Base-by-base conservation (phyloP, 441 rosid genomes). In the Croton laevigatus region DNA sequence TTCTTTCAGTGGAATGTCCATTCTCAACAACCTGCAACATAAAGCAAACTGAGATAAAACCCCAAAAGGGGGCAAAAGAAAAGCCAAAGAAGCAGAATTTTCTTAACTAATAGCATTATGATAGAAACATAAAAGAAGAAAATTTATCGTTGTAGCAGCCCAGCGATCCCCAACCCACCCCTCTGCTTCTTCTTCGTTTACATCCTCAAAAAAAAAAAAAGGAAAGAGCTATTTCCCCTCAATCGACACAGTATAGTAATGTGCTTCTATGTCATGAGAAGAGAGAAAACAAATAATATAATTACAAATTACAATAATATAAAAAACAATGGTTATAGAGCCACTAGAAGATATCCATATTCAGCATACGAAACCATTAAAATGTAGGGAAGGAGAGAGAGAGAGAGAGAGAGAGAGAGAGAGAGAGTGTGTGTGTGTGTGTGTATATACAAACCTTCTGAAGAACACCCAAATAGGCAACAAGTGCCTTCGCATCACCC, bases 401-500 rank as follows among this genome's bases (percentile, higher is more conserved):
- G n/a, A n/a, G n/a, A n/a, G n/a, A n/a, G n/a, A n/a, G n/a, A n/a
- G n/a, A n/a, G n/a, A n/a, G n/a, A n/a, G n/a, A n/a, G n/a, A n/a
- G n/a, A n/a, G n/a, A n/a, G n/a, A n/a, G n/a, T n/a, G n/a, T n/a
- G n/a, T n/a, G n/a, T n/a, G n/a, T n/a, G n/a, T n/a, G n/a, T n/a
- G n/a, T n/a, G n/a, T n/a, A n/a, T n/a, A n/a, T n/a, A n/a, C 38
- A 71, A 75, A 92, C 99, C 99, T 95, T 92, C 80, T 82, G 95
- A 81, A 95, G 96, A 76, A 95, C 93, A 81, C 88, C 83, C 87
- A 92, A 79, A 87, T 95, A 95, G 62, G 98, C 99, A 81, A 89
- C 99, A 79, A 95, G 94, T 58, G 97, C 98, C 82, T 86, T 89
- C 75, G 99, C 97, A 79, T 95, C 99, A 20, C 98, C 99, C 75